A percentile compares a stretch with the other conserved stretches of the same genome.
Evolutionary conservation across 352 stramenopile species (phyloP).

Genomic region (Phytophthora kernoviae): DNA sequence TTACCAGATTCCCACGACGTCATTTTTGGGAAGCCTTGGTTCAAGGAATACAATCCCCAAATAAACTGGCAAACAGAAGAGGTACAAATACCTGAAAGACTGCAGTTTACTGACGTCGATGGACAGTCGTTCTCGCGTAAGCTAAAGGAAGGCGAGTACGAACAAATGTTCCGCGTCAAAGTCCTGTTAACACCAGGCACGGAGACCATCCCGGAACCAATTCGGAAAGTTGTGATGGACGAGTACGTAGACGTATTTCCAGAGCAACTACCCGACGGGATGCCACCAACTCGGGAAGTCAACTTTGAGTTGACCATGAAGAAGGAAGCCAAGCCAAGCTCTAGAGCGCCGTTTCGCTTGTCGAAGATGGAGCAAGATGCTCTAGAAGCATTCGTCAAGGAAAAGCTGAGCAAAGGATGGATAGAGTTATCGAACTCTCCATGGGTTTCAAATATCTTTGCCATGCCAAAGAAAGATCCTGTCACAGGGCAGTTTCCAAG

Average conservation of each 20-base stretch:
- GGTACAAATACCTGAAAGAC: too few species aligned
- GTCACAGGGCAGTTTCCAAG: background rate
- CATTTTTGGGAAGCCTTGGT: too few species aligned
- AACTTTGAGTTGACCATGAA: conserved; percentile 22
- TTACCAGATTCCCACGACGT: too few species aligned
- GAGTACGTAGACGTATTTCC: conserved; percentile 12
- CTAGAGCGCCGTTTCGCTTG: conserved; percentile 10
- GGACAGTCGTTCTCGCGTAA: too few species aligned
- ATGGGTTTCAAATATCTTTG: conserved; percentile 28
- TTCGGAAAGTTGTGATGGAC: too few species aligned
- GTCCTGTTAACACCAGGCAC: too few species aligned
- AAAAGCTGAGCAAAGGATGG: conserved; percentile 16
- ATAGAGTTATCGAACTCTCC: conserved; percentile 13
- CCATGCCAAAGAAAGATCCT: conserved; percentile 15
- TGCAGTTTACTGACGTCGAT: too few species aligned
- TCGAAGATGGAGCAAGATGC: conserved; percentile 11
- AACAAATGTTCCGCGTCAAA: too few species aligned
- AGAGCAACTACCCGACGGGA: background rate
- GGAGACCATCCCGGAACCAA: too few species aligned
- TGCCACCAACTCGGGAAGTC: conserved; percentile 3
- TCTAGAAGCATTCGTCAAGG: conserved; percentile 7
- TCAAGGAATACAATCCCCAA: too few species aligned
- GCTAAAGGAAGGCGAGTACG: too few species aligned
- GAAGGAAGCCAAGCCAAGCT: conserved; percentile 5
- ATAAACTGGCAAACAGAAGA: too few species aligned